phyloP scores from a whole-genome alignment of 306 rosid species.

The Carpinus fangiana region DNA sequence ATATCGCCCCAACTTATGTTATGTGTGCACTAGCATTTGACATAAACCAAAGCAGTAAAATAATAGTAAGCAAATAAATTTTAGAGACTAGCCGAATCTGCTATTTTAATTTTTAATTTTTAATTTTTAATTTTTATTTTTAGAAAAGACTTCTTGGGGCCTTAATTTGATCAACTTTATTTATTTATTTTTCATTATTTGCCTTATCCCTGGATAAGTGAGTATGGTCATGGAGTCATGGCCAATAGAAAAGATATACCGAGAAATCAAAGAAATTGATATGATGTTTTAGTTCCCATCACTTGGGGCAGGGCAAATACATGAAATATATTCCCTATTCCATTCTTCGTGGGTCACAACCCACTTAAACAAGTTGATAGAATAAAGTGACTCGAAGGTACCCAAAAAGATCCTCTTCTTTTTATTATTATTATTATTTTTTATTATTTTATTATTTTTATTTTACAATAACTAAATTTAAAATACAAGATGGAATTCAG shows the following conservation, averaged over 20 bases:
- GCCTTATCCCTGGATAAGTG: background rate
- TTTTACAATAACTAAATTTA: background rate
- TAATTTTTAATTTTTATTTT: too few relatives aligned
- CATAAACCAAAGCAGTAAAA: too few relatives aligned
- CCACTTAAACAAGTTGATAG: conserved; percentile 5
- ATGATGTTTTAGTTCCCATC: background rate
- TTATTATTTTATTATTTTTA: too few relatives aligned
- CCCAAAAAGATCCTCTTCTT: background rate
- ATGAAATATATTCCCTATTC: background rate
- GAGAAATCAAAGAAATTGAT: background rate
- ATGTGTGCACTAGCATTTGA: too few relatives aligned
- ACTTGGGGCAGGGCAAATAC: background rate
- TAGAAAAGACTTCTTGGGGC: too few relatives aligned
- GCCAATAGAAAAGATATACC: background rate
- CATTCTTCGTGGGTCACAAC: background rate
- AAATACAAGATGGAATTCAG: background rate
- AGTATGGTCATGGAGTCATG: background rate
- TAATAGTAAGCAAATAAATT: too few relatives aligned
- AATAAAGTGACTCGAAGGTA: conserved; percentile 5
- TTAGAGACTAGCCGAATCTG: too few relatives aligned
- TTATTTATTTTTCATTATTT: background rate
- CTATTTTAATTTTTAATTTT: too few relatives aligned
- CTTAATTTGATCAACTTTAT: too few relatives aligned
- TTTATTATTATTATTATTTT: too few relatives aligned
- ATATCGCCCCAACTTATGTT: too few relatives aligned